Base-by-base conservation (phyloP, 202 grass and related monocot genomes). In the Bolboschoenoplectus hybrid region DNA sequence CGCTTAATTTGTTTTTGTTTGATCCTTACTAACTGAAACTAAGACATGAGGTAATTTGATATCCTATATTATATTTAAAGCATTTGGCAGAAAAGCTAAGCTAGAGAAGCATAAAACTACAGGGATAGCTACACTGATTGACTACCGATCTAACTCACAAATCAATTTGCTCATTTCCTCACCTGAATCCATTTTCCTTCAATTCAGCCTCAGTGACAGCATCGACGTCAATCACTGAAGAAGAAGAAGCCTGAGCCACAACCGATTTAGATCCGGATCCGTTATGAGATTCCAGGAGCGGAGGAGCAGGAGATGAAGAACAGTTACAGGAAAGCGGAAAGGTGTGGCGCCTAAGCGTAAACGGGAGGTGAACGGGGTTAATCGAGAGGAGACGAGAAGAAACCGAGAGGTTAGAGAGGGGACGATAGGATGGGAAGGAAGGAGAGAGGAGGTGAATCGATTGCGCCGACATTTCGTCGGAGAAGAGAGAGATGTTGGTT, bases 161-260 rank as follows among this genome's bases (percentile, higher is more conserved):
- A 34, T 39, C 13, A 84, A 84, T 70, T 7, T 6, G 3, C 5
- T 68, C 36, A 52, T 67, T 6, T 17, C 13, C 81, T 84, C 12
- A 84, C 81, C 81, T 92, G 92, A 94, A 91, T 40, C 97, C 92
- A 57, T 96, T 96, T 86, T 98, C 97, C 85, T 90, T 88, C 80
- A 96, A 86, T 68, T 98, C 93, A 26, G 90, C 88, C 82, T 94
- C 93, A 67, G 92, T 94, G 8, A 91, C 92, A 34, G 87, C 85
- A 20, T 94, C 91, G 7, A 90, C 90, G 65, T 88, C 86, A 63
- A 92, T 85, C 14, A 60, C 81, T 13, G 81, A 67, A 47, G 89
- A 40, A 38, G 89, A 26, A 7, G 88, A 60, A 17, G 85, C 13
- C 3, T 86, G 67, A 85, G 88, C 55, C 7, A 75, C 78, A 14